Percentiles rank a stretch among this genome's conserved stretches.
Evolutionary conservation across 306 rosid species (phyloP).

Genomic region (Herpetospermum pedunculosum): DNA sequence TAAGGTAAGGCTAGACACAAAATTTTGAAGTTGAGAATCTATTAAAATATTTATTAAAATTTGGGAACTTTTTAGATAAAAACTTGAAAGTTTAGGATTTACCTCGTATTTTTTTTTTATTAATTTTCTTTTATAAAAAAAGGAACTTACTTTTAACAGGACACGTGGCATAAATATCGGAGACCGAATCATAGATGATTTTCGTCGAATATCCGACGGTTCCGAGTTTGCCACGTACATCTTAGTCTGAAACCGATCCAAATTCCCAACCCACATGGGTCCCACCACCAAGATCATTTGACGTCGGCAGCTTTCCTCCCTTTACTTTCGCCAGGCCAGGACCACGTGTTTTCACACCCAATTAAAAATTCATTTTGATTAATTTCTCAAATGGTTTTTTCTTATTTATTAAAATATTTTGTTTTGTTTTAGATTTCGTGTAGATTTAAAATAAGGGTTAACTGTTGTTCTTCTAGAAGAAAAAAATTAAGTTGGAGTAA

Average conservation of each 20-base stretch:
- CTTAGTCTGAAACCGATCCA: neutral
- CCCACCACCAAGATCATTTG: neutral
- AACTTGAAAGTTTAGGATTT: too few species aligned
- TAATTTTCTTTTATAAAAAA: too few species aligned
- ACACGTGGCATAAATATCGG: neutral
- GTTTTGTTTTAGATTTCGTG: too few species aligned
- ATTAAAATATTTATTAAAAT: too few species aligned
- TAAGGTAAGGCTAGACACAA: too few species aligned
- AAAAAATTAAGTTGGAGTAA: too few species aligned
- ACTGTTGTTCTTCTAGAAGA: too few species aligned
- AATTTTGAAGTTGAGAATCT: too few species aligned
- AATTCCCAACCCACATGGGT: neutral
- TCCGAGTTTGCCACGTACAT: neutral
- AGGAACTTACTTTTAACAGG: too few species aligned
- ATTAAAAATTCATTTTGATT: neutral
- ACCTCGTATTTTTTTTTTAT: too few species aligned
- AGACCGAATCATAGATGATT: neutral
- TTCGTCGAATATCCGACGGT: neutral
- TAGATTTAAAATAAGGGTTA: too few species aligned
- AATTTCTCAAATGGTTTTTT: neutral
- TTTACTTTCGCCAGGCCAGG: neutral
- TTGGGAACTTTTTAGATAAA: too few species aligned
- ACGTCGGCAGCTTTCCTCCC: neutral
- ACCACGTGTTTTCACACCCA: neutral
- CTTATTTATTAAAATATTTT: neutral